These are phyloP conservation scores for Leccinum aurantiacum DNA, from an alignment of 768 basidiomycete species.

Conservation along the genomic window DNA sequence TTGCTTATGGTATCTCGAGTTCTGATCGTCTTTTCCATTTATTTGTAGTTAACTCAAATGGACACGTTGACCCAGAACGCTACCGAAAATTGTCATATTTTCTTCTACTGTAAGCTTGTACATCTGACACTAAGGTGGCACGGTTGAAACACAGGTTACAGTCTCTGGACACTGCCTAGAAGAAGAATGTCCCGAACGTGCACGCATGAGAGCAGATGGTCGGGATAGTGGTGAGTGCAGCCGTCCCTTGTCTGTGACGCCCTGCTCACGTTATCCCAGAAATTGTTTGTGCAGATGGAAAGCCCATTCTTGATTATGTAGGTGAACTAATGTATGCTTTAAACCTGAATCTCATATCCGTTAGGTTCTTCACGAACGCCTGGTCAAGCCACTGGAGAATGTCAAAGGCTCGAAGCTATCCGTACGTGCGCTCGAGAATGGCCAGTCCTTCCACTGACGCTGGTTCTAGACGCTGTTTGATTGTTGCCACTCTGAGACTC, in stretches of 20 bases:
- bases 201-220: slow-evolving; percentile 43
- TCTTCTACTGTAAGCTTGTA: slow-evolving; percentile 51
- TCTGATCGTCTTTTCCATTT: not conserved
- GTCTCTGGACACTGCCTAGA: slow-evolving; percentile 22
- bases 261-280: slow-evolving; percentile 11
- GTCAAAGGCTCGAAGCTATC: slow-evolving; percentile 22
- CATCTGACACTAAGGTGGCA: not conserved
- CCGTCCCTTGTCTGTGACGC: not conserved
- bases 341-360: not conserved
- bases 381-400: slow-evolving; percentile 20
- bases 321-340: not conserved
- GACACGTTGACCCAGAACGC: slow-evolving; percentile 42
- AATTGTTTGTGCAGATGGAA: slow-evolving; percentile 21
- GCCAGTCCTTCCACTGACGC: not conserved
- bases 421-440: slow-evolving; percentile 6
- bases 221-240: slow-evolving; percentile 44
- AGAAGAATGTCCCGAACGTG: slow-evolving; percentile 25
- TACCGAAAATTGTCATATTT: slow-evolving; percentile 45
- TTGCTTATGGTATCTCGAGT: not conserved
- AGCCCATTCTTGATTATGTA: slow-evolving; percentile 26
- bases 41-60: slow-evolving; percentile 37
- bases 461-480: slow-evolving; percentile 28
- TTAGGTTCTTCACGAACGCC: slow-evolving; percentile 22
- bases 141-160: not conserved
- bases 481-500: slow-evolving; percentile 31